phyloP scores from a whole-genome alignment of 139 green algal genomes.

The Picochlorum sp. region DNA sequence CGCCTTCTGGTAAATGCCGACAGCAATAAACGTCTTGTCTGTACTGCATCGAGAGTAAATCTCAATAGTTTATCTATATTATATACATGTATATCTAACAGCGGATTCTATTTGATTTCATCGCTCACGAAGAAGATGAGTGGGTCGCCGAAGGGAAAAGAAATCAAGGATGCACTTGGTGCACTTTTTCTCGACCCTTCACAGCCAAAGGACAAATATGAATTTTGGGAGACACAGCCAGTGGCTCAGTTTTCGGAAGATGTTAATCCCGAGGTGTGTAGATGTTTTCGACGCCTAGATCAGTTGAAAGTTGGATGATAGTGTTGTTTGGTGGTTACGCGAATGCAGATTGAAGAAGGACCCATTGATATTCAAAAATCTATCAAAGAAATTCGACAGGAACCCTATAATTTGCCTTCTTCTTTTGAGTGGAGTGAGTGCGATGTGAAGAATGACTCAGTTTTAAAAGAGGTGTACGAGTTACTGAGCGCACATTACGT shows the following conservation, averaged over 20 bases:
- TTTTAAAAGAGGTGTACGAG: slow-evolving; percentile 66
- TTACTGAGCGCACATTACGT: slow-evolving; percentile 93
- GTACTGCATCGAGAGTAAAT: neutral
- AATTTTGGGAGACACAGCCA: slow-evolving; percentile 93
- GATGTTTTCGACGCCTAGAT: too few species aligned
- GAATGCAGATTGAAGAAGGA: slow-evolving; percentile 37
- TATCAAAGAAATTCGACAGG: slow-evolving; percentile 58
- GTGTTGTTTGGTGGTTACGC: neutral
- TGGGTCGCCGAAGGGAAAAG: slow-evolving; percentile 1
- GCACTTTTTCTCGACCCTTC: slow-evolving; percentile 9
- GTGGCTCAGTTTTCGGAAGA: slow-evolving; percentile 77
- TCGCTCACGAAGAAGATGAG: neutral
- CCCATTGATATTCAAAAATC: slow-evolving; percentile 78
- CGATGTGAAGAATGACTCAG: slow-evolving; percentile 56
- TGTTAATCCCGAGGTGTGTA: neutral
- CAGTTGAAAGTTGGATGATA: too few species aligned
- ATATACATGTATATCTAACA: neutral
- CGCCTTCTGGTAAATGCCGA: slow-evolving; percentile 3
- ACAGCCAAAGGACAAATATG: slow-evolving; percentile 33
- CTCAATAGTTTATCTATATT: neutral
- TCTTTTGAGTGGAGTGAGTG: slow-evolving; percentile 82
- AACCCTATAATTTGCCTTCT: slow-evolving; percentile 72
- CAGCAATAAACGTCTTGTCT: slow-evolving; percentile 1
- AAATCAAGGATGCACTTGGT: slow-evolving; percentile 10
- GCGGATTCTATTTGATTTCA: neutral